phyloP scores from a whole-genome alignment of 2,329 filamentous ascomycete species.

The Ophiocordyceps camponoti-leonardi region DNA sequence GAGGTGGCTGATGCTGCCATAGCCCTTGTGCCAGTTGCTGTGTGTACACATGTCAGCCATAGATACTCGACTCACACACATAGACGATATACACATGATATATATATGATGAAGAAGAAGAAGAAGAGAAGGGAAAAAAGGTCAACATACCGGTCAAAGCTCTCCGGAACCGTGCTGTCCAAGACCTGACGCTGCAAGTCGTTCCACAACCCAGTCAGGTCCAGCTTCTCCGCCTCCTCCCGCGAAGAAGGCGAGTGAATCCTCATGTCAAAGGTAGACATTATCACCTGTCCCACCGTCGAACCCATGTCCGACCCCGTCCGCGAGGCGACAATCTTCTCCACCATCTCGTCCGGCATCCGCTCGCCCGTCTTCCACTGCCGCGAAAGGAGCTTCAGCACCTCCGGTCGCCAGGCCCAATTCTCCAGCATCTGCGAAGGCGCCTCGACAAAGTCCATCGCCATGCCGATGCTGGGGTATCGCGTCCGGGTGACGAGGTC shows the following conservation, averaged over 20 bases:
- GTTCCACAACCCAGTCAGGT: slow-evolving; percentile 55
- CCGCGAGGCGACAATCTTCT: slow-evolving; percentile 59
- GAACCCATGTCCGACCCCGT: slow-evolving; percentile 68
- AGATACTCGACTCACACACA: no score
- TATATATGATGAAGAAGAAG: no score
- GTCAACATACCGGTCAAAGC: slow-evolving; percentile 35
- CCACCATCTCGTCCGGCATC: slow-evolving; percentile 59
- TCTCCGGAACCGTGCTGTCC: slow-evolving; percentile 59
- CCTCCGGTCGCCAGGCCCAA: slow-evolving; percentile 55
- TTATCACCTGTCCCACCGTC: slow-evolving; percentile 63
- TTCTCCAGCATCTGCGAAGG: slow-evolving; percentile 61
- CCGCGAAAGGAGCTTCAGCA: slow-evolving; percentile 48
- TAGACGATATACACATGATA: no score
- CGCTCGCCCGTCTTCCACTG: slow-evolving; percentile 55
- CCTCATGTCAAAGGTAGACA: slow-evolving; percentile 72
- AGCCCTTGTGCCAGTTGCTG: slow-evolving; percentile 57
- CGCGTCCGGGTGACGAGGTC: slow-evolving; percentile 45
- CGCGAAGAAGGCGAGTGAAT: slow-evolving; percentile 57
- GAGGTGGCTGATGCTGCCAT: slow-evolving; percentile 67
- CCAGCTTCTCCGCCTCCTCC: slow-evolving; percentile 46
- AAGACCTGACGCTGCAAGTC: slow-evolving; percentile 52
- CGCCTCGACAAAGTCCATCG: slow-evolving; percentile 54
- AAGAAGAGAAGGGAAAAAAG: not conserved
- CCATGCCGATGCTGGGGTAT: slow-evolving; percentile 50
- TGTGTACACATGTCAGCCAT: no score